These are phyloP conservation scores for Deinandra increscens DNA, from an alignment of 129 eudicot genomes.

Conservation along the genomic window DNA sequence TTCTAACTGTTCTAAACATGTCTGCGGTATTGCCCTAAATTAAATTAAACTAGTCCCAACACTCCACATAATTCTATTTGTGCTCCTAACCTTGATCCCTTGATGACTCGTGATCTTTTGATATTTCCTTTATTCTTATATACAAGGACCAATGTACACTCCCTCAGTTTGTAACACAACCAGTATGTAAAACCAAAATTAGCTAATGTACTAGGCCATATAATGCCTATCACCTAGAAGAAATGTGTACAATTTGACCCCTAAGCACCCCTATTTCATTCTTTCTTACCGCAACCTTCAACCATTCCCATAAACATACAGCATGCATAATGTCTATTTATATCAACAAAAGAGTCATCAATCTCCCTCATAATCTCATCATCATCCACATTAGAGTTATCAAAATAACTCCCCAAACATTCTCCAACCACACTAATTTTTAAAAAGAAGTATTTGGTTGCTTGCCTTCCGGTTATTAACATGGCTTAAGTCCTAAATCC, in stretches of 20 bases:
- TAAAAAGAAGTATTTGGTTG: neutral
- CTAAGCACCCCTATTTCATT: neutral
- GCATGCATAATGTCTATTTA: neutral
- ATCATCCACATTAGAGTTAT: neutral
- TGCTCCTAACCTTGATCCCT: neutral
- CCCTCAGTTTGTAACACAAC: neutral
- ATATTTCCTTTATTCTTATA: neutral
- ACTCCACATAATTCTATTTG: neutral
- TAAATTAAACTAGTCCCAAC: neutral
- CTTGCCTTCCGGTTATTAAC: no score
- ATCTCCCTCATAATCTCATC: neutral
- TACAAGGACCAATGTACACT: neutral
- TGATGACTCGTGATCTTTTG: neutral
- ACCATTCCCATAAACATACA: neutral
- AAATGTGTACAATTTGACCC: neutral
- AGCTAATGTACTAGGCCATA: neutral
- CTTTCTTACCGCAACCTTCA: neutral
- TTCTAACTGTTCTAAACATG: no score
- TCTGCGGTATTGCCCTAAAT: no score
- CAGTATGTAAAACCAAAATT: neutral
- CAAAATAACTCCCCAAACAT: neutral
- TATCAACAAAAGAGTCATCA: neutral
- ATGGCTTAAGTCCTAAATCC: no score
- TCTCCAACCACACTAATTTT: neutral
- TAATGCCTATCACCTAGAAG: neutral